Evolutionary conservation across 2,329 filamentous ascomycete species (phyloP), one percentile per base, ranked within the genome.

Genomic region (Nemania abortiva): DNA sequence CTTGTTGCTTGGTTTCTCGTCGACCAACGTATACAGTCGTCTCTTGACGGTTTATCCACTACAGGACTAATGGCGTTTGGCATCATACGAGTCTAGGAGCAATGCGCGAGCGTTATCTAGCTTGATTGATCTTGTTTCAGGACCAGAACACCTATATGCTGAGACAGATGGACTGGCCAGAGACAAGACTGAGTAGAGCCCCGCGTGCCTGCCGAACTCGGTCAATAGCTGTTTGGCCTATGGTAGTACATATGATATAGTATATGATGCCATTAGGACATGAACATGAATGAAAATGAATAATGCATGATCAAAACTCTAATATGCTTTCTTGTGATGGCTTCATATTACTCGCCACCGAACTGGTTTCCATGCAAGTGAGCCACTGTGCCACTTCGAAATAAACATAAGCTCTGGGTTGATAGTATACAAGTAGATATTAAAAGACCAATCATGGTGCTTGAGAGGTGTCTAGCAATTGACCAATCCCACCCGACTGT

Each of bases 271-370:
- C 56, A 65, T 61, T 53, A 59, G 57, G 53, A 53, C 47, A 49
- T 42, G 50, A 59, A 63, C 34, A 72, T 68, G 70, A 72, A 72
- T 71, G 66, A 67, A 68, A 67, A 72, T 56, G 70, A 72, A 65
- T 67, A 59, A 71, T 67, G 65, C 47, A 69, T 60, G 60, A 72
- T 31, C 52, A 57, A 6, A 47, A 34, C 50, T n/a, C 24, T 60
- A 18, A 22, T 18, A 10, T 39, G 49, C 24, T 56, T 60, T 42
- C 18, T 47, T n/a, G 52, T 63, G 63, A 67, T 58, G 45, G 9
- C 45, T 11, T 31, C 24, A 9, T 31, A 3, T 18, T 15, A 11
- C 47, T 15, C 57, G 39, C 37, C 56, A 49, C 22, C 20, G 22
- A 27, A 27, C n/a, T 31, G 10, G 22, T 24, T 49, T 57, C 52